Evolutionary conservation across 768 basidiomycete species (phyloP), one percentile per base, ranked within the genome.

Genomic region (Leccinum fibrillosum): DNA sequence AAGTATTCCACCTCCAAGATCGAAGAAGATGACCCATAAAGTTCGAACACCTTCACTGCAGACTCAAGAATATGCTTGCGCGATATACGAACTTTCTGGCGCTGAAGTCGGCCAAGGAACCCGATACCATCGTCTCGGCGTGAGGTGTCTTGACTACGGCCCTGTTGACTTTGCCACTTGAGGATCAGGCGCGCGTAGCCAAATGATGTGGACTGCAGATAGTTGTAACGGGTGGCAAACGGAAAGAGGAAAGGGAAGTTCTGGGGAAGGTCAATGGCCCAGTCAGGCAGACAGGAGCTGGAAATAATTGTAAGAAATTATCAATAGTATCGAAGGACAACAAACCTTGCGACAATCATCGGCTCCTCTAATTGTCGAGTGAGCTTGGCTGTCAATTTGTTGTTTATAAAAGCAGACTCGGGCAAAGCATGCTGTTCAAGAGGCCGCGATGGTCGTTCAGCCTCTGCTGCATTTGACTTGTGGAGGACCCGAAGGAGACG

Each of bases 171-270:
- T 72, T 94, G 92, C 91, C 92, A 97, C 69, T 94, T 94, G 54
- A 94, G 77, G 62, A 99, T 95, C 15, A 98, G 82, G 15, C 97
- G 90, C 0, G 94, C 93, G 71, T 98, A 98, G 52, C 97, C 97
- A 65, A 98, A 98, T 1, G 96, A 95, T 0, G 96, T 97, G 3
- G 94, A 96, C 73, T 98, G 95, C 8, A 99, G 78, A 82, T 98
- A 98, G 64, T 90, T 90, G 76, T 94, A 98, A 32, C 97, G 92
- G 12, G 95, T 97, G 21, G 95, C 90, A 74, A 99, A 98, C 0
- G 97, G 97, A 82, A 99, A 98, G 10, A 99, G 82, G 86, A 99
- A 99, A 0, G 96, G 91, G 82, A 97, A 99, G 66, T 94, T 89
- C 66, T 92, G 92, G 2, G 95, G 94, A 6, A 99, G 82, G 70